Percentiles rank a stretch among this genome's conserved stretches.
phyloP scores from a whole-genome alignment of 2,329 filamentous ascomycete genomes.

The Stemphylium lycopersici region DNA sequence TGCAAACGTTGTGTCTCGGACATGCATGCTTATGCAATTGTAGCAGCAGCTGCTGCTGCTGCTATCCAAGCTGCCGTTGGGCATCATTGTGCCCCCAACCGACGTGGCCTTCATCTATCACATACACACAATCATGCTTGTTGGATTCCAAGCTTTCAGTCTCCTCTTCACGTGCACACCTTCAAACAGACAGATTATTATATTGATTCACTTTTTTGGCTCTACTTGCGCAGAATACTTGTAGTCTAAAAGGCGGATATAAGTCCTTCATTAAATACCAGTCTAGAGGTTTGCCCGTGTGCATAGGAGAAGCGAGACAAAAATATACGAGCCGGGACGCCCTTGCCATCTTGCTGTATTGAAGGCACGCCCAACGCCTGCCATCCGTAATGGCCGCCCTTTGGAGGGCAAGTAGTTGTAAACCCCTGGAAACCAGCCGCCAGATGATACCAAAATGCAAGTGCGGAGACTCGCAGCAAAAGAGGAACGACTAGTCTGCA shows the following conservation, averaged over 20 bases:
- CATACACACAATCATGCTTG: not conserved
- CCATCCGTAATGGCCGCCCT: slow-evolving; percentile 22
- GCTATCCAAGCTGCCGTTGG: not conserved
- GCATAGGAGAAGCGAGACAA: slow-evolving; percentile 32
- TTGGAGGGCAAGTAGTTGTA: slow-evolving; percentile 16
- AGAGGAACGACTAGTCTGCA: slow-evolving; percentile 26
- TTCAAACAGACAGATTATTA: not conserved
- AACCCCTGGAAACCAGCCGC: slow-evolving; percentile 13
- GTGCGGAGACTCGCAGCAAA: slow-evolving; percentile 36
- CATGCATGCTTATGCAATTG: not conserved
- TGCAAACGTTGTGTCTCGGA: not conserved
- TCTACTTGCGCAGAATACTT: slow-evolving; percentile 39
- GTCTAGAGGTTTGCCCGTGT: slow-evolving; percentile 44
- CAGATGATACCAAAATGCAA: slow-evolving; percentile 25
- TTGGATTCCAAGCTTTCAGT: not conserved
- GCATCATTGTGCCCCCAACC: not conserved
- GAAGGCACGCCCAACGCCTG: slow-evolving; percentile 43
- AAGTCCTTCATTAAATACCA: slow-evolving; percentile 51
- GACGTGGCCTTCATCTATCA: not conserved
- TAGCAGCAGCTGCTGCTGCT: not conserved
- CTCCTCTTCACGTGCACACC: not conserved
- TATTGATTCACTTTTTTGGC: slow-evolving; percentile 35
- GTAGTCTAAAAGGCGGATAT: slow-evolving; percentile 47
- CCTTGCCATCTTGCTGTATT: slow-evolving; percentile 37
- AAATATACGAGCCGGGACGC: slow-evolving; percentile 35